Evolutionary conservation across 108 stramenopile genomes (phyloP).

Genomic region (Parietichytrium sp.): DNA sequence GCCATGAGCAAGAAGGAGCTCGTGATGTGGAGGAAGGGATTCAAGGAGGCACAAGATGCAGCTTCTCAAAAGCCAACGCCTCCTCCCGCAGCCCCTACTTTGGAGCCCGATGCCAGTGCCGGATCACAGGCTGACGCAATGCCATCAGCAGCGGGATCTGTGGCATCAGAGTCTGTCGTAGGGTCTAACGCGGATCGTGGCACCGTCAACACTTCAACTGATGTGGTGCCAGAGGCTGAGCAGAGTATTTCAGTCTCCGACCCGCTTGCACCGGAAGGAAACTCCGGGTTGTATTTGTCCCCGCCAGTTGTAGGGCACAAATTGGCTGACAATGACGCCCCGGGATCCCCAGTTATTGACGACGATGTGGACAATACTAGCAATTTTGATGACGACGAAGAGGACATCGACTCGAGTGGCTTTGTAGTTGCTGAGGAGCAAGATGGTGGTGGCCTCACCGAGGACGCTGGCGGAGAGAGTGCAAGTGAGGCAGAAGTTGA

Average conservation of each 20-base stretch:
- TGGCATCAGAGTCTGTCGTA: neutral
- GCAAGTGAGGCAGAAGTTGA: neutral
- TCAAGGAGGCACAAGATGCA: neutral
- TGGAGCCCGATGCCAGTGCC: neutral
- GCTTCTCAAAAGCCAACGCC: neutral
- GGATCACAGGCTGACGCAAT: neutral
- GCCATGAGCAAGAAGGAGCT: conserved; percentile 32
- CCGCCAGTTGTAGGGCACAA: neutral
- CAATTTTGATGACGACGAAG: neutral
- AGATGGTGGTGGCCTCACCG: neutral
- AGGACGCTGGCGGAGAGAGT: conserved; percentile 1
- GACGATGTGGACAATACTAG: neutral
- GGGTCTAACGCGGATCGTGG: neutral
- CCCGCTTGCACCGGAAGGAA: too few species aligned
- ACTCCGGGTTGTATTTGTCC: too few species aligned
- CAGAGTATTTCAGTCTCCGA: too few species aligned
- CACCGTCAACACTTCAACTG: neutral
- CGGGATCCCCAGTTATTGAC: neutral
- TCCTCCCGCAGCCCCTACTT: neutral
- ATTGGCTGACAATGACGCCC: neutral
- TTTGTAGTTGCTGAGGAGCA: neutral
- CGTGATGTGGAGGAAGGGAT: neutral
- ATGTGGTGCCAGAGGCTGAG: neutral
- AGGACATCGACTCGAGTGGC: neutral
- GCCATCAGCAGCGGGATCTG: neutral